These are phyloP conservation scores for Psilocybe azurescens DNA, from an alignment of 768 basidiomycete genomes.

Conservation along the genomic window DNA sequence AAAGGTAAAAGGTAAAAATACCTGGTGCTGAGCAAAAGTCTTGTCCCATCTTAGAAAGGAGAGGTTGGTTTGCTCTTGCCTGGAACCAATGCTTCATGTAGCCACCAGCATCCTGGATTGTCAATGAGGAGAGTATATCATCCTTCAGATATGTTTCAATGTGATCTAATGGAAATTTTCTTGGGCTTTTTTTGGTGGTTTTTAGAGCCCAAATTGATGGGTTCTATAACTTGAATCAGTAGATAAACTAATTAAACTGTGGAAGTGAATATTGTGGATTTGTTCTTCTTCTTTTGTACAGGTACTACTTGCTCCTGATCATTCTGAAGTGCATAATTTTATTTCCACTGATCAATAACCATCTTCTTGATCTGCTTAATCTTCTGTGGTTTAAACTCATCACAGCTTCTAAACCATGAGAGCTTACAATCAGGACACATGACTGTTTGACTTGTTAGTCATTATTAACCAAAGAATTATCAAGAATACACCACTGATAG, in stretches of 20 bases:
- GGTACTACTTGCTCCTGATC: not conserved
- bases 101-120: slow-evolving; percentile 20
- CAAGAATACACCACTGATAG: slow-evolving; percentile 15
- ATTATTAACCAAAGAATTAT: too few species aligned
- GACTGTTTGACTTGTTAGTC: slow-evolving; percentile 5
- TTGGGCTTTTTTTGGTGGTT: slow-evolving; percentile 3
- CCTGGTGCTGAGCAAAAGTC: slow-evolving; percentile 33
- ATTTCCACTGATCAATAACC: slow-evolving; percentile 17
- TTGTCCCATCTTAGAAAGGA: slow-evolving; percentile 27
- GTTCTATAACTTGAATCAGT: not conserved
- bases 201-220: not conserved
- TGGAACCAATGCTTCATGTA: slow-evolving; percentile 26
- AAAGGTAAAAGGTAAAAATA: slow-evolving; percentile 2
- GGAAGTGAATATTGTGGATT: too few species aligned
- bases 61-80: slow-evolving; percentile 3
- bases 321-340: slow-evolving; percentile 7
- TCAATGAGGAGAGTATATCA: too few species aligned
- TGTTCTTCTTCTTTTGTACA: not conserved
- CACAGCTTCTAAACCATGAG: slow-evolving; percentile 21
- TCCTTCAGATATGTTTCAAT: slow-evolving; percentile 26
- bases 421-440: slow-evolving; percentile 28
- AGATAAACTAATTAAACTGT: not conserved
- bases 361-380: slow-evolving; percentile 14
- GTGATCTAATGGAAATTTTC: slow-evolving; percentile 16
- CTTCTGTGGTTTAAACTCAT: not conserved